Percentiles rank a stretch among this genome's conserved stretches.
Conservation (phyloP, 2,329 filamentous ascomycete species). For the Ceratocystis smalleyi region DNA sequence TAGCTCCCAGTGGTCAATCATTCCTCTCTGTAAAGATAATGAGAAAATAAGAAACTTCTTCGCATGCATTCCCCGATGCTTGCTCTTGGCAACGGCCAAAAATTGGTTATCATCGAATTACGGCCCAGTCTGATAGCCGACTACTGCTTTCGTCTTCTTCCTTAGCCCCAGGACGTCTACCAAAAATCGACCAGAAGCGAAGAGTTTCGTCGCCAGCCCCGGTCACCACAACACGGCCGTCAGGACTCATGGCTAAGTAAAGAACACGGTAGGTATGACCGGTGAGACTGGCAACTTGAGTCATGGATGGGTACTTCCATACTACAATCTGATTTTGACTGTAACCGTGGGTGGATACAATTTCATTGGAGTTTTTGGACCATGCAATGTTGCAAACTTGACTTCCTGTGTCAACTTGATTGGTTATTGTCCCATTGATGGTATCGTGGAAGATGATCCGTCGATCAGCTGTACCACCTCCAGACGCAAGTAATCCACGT, state of each 20-base stretch:
- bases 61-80: too few species aligned
- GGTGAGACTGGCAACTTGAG: slow-evolving; percentile 84
- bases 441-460: slow-evolving; percentile 99
- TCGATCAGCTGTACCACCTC: slow-evolving; percentile 86
- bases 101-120: slow-evolving; percentile 46
- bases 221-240: slow-evolving; percentile 84
- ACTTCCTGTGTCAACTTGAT: slow-evolving; percentile 88
- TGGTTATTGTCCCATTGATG: slow-evolving; percentile 59
- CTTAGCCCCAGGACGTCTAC: slow-evolving; percentile 56
- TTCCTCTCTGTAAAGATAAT: background rate
- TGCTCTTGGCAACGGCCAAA: background rate
- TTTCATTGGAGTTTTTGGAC: slow-evolving; percentile 95
- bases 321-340: slow-evolving; percentile 97
- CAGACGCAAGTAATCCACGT: slow-evolving; percentile 81
- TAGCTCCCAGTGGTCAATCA: background rate
- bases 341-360: slow-evolving; percentile 93
- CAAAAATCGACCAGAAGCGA: slow-evolving; percentile 94
- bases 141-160: slow-evolving; percentile 49
- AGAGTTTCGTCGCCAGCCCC: slow-evolving; percentile 93
- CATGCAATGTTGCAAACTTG: slow-evolving; percentile 98
- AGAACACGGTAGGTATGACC: slow-evolving; percentile 94
- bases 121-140: slow-evolving; percentile 61
- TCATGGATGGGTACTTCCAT: slow-evolving; percentile 98
- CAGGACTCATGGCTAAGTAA: slow-evolving; percentile 93
- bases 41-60: background rate